phyloP scores from a whole-genome alignment of 1,284 basidiomycete genomes.

The Rhodotorula glutinis region DNA sequence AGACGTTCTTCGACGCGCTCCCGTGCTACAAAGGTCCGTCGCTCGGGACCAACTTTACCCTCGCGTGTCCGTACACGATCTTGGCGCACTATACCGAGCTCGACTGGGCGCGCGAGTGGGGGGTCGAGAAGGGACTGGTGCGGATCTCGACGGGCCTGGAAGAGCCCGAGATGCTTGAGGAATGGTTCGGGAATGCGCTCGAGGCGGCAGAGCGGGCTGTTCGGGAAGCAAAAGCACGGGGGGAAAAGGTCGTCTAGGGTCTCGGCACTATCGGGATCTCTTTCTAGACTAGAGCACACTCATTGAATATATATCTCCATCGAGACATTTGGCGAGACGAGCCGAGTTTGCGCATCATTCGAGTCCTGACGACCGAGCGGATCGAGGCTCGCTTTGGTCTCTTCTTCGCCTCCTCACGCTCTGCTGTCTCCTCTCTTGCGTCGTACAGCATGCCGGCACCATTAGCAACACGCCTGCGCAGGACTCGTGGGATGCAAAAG shows the following conservation, averaged over 20 bases:
- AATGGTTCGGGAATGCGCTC: constrained; percentile 65
- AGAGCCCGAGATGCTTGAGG: constrained; percentile 61
- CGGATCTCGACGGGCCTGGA: constrained; percentile 90
- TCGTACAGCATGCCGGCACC: not conserved
- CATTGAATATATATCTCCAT: too few relatives aligned
- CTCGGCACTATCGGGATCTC: too few relatives aligned
- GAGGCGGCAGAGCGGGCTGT: constrained; percentile 61
- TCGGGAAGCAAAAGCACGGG: constrained; percentile 17
- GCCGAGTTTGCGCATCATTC: too few relatives aligned
- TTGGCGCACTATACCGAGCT: constrained; percentile 88
- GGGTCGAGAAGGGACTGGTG: constrained; percentile 80
- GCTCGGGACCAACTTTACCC: constrained; percentile 92
- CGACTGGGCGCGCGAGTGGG: constrained; percentile 84
- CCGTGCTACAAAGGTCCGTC: constrained; percentile 85
- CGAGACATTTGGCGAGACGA: too few relatives aligned
- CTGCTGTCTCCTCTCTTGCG: not conserved
- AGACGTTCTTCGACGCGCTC: constrained; percentile 83
- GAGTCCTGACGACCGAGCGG: too few relatives aligned
- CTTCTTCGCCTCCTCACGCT: too few relatives aligned
- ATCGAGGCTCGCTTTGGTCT: too few relatives aligned
- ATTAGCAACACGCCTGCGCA: constrained; percentile 5
- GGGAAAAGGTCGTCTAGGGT: constrained; percentile 6
- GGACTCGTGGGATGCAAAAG: constrained; percentile 11
- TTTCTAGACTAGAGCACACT: too few relatives aligned
- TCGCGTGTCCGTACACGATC: constrained; percentile 89